These are phyloP conservation scores for Yarrowia sp. DNA, from an alignment of 805 yeast species.

Conservation along the genomic window DNA sequence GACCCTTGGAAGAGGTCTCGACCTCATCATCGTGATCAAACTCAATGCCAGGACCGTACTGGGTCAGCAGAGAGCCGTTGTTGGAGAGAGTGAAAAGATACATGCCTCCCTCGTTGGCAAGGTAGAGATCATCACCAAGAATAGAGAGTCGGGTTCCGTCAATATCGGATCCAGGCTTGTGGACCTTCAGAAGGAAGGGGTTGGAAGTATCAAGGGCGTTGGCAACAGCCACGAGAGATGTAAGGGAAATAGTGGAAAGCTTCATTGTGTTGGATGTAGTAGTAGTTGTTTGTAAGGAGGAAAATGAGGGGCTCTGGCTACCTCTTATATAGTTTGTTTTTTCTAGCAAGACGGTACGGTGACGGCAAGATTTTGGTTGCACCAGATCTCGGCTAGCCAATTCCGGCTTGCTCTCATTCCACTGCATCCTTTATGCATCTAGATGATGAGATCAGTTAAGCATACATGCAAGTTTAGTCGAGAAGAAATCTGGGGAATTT, in stretches of 20 bases:
- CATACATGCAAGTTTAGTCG: background rate
- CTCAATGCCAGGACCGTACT: slow-evolving; percentile 9
- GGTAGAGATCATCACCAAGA: slow-evolving; percentile 1
- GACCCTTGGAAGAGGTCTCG: slow-evolving; percentile 5
- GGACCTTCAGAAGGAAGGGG: slow-evolving; percentile 8
- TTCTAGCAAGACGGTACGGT: no score
- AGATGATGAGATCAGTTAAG: background rate
- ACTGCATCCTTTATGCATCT: background rate
- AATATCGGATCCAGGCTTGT: slow-evolving; percentile 9
- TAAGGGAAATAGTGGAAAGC: background rate
- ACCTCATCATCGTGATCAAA: slow-evolving; percentile 14
- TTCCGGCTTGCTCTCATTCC: slow-evolving; percentile 10
- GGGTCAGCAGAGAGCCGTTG: slow-evolving; percentile 8
- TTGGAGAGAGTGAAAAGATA: slow-evolving; percentile 8
- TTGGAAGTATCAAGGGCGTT: slow-evolving; percentile 11
- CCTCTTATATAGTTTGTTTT: background rate
- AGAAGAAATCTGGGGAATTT: background rate
- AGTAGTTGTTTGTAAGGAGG: background rate
- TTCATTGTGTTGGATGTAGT: background rate
- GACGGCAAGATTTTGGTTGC: background rate
- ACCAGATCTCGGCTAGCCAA: background rate
- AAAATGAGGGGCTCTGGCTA: background rate
- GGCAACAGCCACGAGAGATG: slow-evolving; percentile 10
- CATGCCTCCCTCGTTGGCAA: slow-evolving; percentile 5
- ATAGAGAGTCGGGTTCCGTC: slow-evolving; percentile 2